These are phyloP conservation scores for Potentilla sterilis DNA, from an alignment of 306 rosid species.

Conservation along the genomic window DNA sequence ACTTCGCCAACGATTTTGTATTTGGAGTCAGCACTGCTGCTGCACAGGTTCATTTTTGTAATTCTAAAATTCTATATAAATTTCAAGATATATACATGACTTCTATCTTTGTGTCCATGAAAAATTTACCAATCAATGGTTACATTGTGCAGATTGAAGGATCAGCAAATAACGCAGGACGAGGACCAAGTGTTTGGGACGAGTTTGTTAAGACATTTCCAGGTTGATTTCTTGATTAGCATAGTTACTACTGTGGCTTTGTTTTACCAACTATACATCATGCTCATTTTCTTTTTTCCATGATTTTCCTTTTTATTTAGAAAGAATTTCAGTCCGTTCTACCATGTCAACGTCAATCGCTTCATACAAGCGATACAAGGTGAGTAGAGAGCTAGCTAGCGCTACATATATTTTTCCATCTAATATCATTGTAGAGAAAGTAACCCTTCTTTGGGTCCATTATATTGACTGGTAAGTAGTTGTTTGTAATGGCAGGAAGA, in stretches of 20 bases:
- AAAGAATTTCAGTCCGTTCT: background rate
- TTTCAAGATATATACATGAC: background rate
- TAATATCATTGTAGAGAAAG: no score
- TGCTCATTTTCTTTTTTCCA: background rate
- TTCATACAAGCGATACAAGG: conserved; percentile 38
- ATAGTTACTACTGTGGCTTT: background rate
- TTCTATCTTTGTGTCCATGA: background rate
- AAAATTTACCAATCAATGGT: background rate
- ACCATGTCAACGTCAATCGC: conserved; percentile 10
- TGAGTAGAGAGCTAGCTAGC: background rate
- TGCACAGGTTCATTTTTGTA: conserved; percentile 10
- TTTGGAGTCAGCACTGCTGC: conserved; percentile 30
- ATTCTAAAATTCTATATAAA: background rate
- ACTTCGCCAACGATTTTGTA: conserved; percentile 26
- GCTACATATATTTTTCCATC: background rate
- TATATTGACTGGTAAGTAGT: background rate
- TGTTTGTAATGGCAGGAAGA: conserved; percentile 26
- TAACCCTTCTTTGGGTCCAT: background rate
- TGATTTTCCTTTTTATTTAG: background rate
- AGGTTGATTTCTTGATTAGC: background rate
- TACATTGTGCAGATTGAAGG: conserved; percentile 21
- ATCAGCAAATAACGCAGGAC: conserved; percentile 15
- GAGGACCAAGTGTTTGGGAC: conserved; percentile 9
- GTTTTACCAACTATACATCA: background rate
- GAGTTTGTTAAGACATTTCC: background rate